Percentiles rank a stretch among this genome's conserved stretches.
Conservation (phyloP, 352 stramenopile genomes). For the Globisporangium alternatum region DNA sequence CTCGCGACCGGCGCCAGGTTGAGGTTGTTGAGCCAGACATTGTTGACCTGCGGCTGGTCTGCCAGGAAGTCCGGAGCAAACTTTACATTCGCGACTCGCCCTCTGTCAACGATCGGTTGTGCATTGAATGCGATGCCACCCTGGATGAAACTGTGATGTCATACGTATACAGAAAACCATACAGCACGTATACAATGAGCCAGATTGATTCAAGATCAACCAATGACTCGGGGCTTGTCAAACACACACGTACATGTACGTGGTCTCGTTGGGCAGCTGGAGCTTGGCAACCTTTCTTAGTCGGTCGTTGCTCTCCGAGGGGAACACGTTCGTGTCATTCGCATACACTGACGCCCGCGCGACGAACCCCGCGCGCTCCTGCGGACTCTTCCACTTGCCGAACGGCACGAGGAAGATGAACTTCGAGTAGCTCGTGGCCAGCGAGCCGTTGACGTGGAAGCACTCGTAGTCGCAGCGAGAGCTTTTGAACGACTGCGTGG, state of each 20-base stretch:
- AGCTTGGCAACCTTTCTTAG: not conserved
- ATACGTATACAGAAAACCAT: not conserved
- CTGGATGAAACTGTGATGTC: not conserved
- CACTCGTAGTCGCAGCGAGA: not conserved
- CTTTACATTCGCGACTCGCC: not conserved
- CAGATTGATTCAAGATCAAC: too few species aligned
- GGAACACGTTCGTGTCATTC: not conserved
- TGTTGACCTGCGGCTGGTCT: not conserved
- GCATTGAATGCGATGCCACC: not conserved
- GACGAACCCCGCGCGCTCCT: not conserved
- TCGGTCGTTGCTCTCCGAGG: not conserved
- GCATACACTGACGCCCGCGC: not conserved
- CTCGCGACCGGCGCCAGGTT: not conserved
- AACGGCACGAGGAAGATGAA: slow-evolving; percentile 8
- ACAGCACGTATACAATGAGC: too few species aligned
- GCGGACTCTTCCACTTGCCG: slow-evolving; percentile 3
- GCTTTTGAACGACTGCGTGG: not conserved
- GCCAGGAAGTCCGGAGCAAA: not conserved
- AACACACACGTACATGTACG: not conserved
- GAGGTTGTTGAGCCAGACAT: not conserved
- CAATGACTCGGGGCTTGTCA: too few species aligned
- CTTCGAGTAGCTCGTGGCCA: not conserved
- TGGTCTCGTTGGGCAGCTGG: not conserved
- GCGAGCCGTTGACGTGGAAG: not conserved
- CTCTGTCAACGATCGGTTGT: not conserved